Percentiles rank a stretch among this genome's conserved stretches.
Evolutionary conservation across 108 stramenopile species (phyloP).

Genomic region (Skeletonema costatum): DNA sequence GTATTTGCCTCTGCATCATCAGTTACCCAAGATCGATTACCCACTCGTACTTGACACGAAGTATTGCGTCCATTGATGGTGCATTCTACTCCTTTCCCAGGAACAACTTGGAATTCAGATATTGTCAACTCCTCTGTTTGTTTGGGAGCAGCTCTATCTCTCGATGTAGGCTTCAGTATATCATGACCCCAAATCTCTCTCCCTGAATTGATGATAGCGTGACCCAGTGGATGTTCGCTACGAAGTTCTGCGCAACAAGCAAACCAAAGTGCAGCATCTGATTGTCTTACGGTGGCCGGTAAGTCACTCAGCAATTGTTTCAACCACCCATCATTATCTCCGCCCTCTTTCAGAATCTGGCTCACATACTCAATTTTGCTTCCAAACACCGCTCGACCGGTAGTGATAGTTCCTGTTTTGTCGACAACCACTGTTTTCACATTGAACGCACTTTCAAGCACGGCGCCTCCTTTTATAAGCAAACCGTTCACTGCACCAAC

Average conservation of each 20-base stretch:
- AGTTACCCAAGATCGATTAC: conserved; percentile 44
- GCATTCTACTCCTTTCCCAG: conserved; percentile 73
- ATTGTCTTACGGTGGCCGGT: conserved; percentile 35
- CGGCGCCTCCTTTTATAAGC: conserved; percentile 97
- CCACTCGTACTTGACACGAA: conserved; percentile 56
- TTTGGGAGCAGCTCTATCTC: conserved; percentile 1
- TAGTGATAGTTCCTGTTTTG: conserved; percentile 99
- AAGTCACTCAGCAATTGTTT: conserved; percentile 43
- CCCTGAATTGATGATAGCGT: conserved; percentile 76
- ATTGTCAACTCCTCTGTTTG: conserved; percentile 4
- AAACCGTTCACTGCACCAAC: conserved; percentile 94
- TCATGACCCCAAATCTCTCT: conserved; percentile 59
- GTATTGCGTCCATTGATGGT: conserved; percentile 25
- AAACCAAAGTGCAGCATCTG: conserved; percentile 63
- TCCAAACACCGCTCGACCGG: conserved; percentile 79
- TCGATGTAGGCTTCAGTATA: conserved; percentile 29
- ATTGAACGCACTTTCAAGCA: conserved; percentile 85
- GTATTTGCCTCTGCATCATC: conserved; percentile 11
- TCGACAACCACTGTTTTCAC: conserved; percentile 92
- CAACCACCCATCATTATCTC: conserved; percentile 13
- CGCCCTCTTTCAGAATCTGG: not conserved
- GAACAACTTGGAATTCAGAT: conserved; percentile 55
- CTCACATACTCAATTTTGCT: conserved; percentile 57
- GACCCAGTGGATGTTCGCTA: conserved; percentile 85
- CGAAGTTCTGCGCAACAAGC: conserved; percentile 80